Evolutionary conservation across 257 asterid species (phyloP).

Genomic region (Cynanchum wilfordii): DNA sequence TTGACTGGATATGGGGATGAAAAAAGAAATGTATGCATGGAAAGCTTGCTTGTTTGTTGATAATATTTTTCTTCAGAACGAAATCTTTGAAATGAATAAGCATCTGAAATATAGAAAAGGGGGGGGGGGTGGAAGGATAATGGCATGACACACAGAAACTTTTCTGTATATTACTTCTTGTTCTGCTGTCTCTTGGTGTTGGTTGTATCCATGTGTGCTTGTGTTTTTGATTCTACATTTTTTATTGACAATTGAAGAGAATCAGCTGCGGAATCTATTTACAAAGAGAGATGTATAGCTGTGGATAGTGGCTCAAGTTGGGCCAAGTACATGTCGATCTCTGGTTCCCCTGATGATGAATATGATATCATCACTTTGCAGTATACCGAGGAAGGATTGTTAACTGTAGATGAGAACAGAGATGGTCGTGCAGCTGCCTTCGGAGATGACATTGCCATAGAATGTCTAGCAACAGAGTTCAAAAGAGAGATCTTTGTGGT

Average conservation of each 20-base stretch:
- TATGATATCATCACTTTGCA: constrained; percentile 84
- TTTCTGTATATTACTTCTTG: neutral
- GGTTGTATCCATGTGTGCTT: constrained; percentile 3
- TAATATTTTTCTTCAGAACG: neutral
- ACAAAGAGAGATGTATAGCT: constrained; percentile 80
- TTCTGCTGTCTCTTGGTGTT: neutral
- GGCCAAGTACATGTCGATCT: constrained; percentile 91
- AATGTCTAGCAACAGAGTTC: constrained; percentile 91
- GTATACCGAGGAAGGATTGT: constrained; percentile 85
- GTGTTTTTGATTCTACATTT: constrained; percentile 27
- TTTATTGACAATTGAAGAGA: constrained; percentile 55
- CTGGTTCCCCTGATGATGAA: constrained; percentile 84
- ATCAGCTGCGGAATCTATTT: constrained; percentile 84
- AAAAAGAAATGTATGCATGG: neutral
- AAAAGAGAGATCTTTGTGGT: constrained; percentile 95
- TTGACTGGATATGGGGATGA: neutral
- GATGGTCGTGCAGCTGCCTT: constrained; percentile 92
- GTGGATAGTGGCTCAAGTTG: constrained; percentile 86
- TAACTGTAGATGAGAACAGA: constrained; percentile 77
- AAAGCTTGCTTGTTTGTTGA: neutral
- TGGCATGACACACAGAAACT: neutral
- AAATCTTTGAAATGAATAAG: neutral
- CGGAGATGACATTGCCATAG: constrained; percentile 96
- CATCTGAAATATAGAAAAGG: neutral
- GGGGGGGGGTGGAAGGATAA: neutral